phyloP scores from a whole-genome alignment of 129 eudicot genomes.

The Heracleum sosnowskyi region DNA sequence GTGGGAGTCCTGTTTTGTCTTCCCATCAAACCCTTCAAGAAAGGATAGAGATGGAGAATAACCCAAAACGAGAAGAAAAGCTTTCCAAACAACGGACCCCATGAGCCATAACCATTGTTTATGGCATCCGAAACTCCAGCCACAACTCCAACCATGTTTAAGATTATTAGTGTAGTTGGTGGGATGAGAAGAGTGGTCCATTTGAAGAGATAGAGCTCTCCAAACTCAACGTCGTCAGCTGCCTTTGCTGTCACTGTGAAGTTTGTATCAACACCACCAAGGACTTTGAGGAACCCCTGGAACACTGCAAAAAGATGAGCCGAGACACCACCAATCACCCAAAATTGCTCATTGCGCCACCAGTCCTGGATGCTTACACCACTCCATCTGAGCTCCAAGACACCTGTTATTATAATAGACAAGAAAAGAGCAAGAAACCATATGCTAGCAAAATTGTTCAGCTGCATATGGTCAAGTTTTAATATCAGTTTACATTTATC shows the following conservation, averaged over 20 bases:
- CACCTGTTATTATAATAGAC: conserved; percentile 71
- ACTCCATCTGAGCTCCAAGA: conserved; percentile 96
- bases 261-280: conserved; percentile 88
- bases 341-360: conserved; percentile 98
- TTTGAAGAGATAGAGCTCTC: conserved; percentile 93
- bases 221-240: conserved; percentile 84
- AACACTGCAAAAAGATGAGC: conserved; percentile 96
- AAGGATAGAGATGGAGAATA: conserved; percentile 86
- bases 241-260: conserved; percentile 87
- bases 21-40: conserved; percentile 97
- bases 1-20: conserved; percentile 97
- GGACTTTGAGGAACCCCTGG: conserved; percentile 96
- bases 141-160: conserved; percentile 94
- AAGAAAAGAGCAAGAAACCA: conserved; percentile 94
- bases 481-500: background rate
- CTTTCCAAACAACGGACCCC: conserved; percentile 97
- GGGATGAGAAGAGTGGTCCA: conserved; percentile 98
- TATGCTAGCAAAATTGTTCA: conserved; percentile 81
- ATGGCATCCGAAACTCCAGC: conserved; percentile 96
- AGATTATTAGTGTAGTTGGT: conserved; percentile 83
- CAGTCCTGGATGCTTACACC: conserved; percentile 92
- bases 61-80: conserved; percentile 92
- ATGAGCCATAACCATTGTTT: conserved; percentile 89
- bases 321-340: conserved; percentile 99
- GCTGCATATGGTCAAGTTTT: conserved; percentile 38